Base-by-base conservation (phyloP, 176 grass and related monocot genomes). In the Otatea glauca region DNA sequence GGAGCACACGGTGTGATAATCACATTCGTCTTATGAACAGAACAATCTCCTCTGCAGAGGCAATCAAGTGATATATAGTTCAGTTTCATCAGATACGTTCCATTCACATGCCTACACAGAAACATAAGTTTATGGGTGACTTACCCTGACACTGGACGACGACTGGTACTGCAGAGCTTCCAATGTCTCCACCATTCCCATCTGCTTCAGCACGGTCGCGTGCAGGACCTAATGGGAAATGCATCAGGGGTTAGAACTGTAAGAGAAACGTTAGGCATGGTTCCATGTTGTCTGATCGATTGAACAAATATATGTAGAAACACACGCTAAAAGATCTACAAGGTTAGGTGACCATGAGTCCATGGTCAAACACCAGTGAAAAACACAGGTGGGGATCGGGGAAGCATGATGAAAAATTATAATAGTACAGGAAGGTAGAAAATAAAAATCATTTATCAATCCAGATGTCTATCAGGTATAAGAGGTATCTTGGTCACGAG, bases 31-130 rank as follows among this genome's bases (percentile, higher is more conserved):
- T 63, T 92, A 87, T 75, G 76, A 75, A 75, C 87, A 94, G 56
- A 86, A 92, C 9, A 67, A 85, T 41, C 92, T 88, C 82, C 87
- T 87, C 92, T 94, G 89, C 43, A 65, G 32, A 70, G 76, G 23
- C 45, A 60, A 47, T 25, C 41, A 77, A 76, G n/a, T 71, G 2
- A 15, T 11, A 5, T 12, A 49, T 41, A 48, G 41, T 34, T 78
- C 63, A 77, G 24, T 59, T 58, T 17, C 29, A 29, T 29, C 29
- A 29, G 29, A 29, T 29, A 29, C 7, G 48, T 47, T 74, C 2
- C 23, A 45, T 37, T 51, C 41, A 21, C 58, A 13, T 42, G 21
- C 8, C 10, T 78, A 39, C 12, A 16, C 27, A 34, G 62, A 58
- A 51, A 32, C n/a, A 15, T 4, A 24, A 38, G 15, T 58, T 59